Percentiles rank a stretch among this genome's conserved stretches.
These are phyloP conservation scores for Pseudogymnoascus sp. DNA, from an alignment of 2,329 filamentous ascomycete species.

Conservation along the genomic window DNA sequence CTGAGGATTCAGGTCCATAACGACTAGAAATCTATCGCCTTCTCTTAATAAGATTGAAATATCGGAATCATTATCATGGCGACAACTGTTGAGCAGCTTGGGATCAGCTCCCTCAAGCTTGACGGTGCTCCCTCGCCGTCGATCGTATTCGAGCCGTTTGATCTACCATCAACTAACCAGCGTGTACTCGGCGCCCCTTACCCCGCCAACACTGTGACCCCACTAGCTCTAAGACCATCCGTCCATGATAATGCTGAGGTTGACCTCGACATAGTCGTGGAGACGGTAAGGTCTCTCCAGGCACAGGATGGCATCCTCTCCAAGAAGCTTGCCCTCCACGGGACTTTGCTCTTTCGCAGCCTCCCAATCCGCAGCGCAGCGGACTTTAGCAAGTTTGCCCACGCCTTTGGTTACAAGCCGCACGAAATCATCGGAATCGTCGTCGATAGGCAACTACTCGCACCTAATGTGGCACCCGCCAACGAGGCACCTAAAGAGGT, in stretches of 20 bases:
- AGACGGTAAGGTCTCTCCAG: slow-evolving; percentile 33
- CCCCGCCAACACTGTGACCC: slow-evolving; percentile 31
- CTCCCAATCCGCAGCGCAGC: slow-evolving; percentile 37
- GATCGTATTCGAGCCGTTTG: slow-evolving; percentile 32
- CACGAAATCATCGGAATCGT: slow-evolving; percentile 45
- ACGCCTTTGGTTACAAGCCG: slow-evolving; percentile 39
- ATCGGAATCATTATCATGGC: background rate
- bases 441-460: slow-evolving; percentile 36
- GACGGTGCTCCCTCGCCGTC: slow-evolving; percentile 17
- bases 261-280: slow-evolving; percentile 30
- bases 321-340: slow-evolving; percentile 36
- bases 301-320: slow-evolving; percentile 30
- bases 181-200: slow-evolving; percentile 34
- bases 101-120: slow-evolving; percentile 19
- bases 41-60: background rate
- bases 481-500: slow-evolving; percentile 41
- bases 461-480: slow-evolving; percentile 38
- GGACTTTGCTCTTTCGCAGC: slow-evolving; percentile 38
- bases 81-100: slow-evolving; percentile 4
- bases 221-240: slow-evolving; percentile 33
- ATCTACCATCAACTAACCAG: slow-evolving; percentile 35
- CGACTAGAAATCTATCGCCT: background rate
- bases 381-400: slow-evolving; percentile 41
- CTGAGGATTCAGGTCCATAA: background rate
- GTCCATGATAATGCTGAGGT: slow-evolving; percentile 17